Evolutionary conservation across 352 stramenopile genomes (phyloP).

Genomic region (Phytophthora crassamura): DNA sequence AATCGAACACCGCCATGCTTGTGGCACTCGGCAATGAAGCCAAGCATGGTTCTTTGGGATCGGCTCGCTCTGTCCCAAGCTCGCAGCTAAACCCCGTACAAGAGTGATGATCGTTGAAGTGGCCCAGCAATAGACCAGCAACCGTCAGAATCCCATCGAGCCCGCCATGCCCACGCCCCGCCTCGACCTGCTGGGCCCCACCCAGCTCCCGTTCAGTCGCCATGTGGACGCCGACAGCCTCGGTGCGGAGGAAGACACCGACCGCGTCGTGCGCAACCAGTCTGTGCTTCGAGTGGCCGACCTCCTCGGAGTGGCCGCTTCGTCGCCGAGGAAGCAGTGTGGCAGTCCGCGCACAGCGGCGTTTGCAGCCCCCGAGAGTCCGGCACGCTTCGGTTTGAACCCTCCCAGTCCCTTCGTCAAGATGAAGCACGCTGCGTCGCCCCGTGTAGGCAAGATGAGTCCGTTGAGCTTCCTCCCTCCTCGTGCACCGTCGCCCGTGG

Average conservation of each 20-base stretch:
- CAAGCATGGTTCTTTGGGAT: no score
- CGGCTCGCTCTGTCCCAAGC: neutral
- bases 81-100: neutral
- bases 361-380: conserved; percentile 7
- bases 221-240: conserved; percentile 37
- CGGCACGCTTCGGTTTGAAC: conserved; percentile 2
- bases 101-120: conserved; percentile 37
- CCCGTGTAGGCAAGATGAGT: conserved; percentile 24
- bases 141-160: neutral
- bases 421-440: conserved; percentile 19
- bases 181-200: conserved; percentile 1
- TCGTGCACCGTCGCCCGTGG: conserved; percentile 44
- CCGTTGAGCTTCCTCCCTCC: conserved; percentile 18
- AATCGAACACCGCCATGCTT: no score
- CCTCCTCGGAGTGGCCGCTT: conserved; percentile 1
- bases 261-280: neutral
- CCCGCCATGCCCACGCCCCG: conserved; percentile 15
- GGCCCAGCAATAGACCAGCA: neutral
- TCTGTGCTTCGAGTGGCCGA: conserved; percentile 2
- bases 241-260: conserved; percentile 11
- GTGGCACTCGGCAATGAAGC: no score
- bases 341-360: conserved; percentile 15
- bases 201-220: conserved; percentile 25
- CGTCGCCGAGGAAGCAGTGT: conserved; percentile 16
- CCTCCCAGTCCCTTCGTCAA: conserved; percentile 16